phyloP scores from a whole-genome alignment of 345 rosid species.

The Citrus maxima region DNA sequence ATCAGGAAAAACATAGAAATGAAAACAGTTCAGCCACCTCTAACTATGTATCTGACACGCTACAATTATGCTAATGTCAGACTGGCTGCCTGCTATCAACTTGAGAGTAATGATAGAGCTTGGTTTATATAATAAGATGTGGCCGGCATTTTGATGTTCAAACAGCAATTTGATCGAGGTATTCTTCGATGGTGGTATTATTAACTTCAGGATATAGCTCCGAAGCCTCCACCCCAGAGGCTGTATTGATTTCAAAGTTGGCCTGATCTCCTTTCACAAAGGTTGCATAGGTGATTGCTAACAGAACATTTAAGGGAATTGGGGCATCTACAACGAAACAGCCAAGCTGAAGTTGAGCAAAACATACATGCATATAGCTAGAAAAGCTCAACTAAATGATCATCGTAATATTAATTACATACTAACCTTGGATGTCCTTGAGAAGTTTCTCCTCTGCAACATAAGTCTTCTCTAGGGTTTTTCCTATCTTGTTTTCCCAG shows the following conservation, averaged over 20 bases:
- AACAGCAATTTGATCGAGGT: too few species aligned
- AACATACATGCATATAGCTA: not conserved
- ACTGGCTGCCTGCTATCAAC: too few species aligned
- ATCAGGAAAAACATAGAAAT: too few species aligned
- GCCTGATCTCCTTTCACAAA: conserved; percentile 58
- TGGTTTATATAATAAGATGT: too few species aligned
- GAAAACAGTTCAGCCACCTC: too few species aligned
- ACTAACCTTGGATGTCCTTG: conserved; percentile 41
- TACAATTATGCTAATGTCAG: too few species aligned
- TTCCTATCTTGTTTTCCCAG: conserved; percentile 63
- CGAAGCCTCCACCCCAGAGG: conserved; percentile 50
- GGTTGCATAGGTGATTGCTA: conserved; percentile 35
- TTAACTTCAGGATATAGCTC: not conserved
- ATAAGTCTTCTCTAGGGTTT: conserved; percentile 39
- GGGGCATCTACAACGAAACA: conserved; percentile 31
- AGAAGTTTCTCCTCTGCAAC: conserved; percentile 52
- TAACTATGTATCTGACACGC: too few species aligned
- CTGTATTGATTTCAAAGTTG: conserved; percentile 40
- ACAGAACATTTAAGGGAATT: conserved; percentile 28
- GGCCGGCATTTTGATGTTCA: too few species aligned
- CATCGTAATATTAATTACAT: too few species aligned
- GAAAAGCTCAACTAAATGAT: not conserved
- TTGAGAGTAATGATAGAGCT: too few species aligned
- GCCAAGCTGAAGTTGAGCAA: not conserved
- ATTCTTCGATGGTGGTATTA: too few species aligned